A percentile compares a stretch with the other conserved stretches of the same genome.
Conservation (phyloP, 345 rosid genomes). For the Iberis pinnata region DNA sequence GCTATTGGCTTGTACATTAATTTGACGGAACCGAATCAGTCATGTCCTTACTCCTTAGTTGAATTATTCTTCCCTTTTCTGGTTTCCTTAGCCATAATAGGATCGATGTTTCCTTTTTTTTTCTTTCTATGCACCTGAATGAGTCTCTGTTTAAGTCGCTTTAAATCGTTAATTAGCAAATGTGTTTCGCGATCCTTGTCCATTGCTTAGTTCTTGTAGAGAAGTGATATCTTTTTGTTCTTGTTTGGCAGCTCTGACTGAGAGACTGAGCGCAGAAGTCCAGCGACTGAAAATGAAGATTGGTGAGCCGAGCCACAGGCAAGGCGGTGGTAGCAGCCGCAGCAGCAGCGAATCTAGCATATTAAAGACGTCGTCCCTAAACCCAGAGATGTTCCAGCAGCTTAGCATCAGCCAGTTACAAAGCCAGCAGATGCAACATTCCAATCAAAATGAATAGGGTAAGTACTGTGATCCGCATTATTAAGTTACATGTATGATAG, state of each 20-base stretch:
- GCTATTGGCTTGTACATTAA: neutral
- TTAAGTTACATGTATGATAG: slow-evolving; percentile 9
- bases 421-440: slow-evolving; percentile 28
- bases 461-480: too few species aligned
- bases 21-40: neutral
- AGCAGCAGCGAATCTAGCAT: slow-evolving; percentile 12
- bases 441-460: slow-evolving; percentile 14
- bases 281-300: slow-evolving; percentile 34
- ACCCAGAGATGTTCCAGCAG: slow-evolving; percentile 30
- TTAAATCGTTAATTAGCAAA: neutral
- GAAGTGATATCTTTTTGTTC: neutral
- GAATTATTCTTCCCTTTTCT: neutral
- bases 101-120: neutral
- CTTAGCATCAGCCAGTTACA: slow-evolving; percentile 26
- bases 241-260: slow-evolving; percentile 40
- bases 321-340: neutral
- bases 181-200: neutral
- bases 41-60: neutral
- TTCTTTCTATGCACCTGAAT: neutral
- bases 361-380: slow-evolving; percentile 23
- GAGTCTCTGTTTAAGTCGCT: neutral
- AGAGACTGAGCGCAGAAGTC: slow-evolving; percentile 39
- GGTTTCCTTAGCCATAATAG: neutral
- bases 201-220: neutral
- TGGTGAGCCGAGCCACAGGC: slow-evolving; percentile 34